Evolutionary conservation across 2,329 filamentous ascomycete species (phyloP), one percentile per base, ranked within the genome.

Genomic region (Microsporum ferrugineum): DNA sequence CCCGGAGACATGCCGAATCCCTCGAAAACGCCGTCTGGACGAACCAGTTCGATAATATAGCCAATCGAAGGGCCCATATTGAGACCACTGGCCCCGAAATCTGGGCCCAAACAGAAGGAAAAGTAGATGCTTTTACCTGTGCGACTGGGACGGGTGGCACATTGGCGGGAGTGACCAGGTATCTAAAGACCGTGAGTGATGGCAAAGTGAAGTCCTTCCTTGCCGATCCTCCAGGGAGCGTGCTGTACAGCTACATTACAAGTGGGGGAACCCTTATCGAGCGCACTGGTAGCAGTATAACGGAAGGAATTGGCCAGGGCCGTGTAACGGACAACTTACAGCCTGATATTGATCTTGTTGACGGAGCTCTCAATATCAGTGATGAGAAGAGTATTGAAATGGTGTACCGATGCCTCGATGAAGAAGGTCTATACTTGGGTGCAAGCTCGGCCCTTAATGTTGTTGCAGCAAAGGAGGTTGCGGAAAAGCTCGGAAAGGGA

Each of bases 31-130:
- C 92, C 6, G 91, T 97, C 12, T 99, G 94, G 94, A 99, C 94
- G 51, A 95, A 99, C 76, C 94, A 99, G 77, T 99, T 99, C 77
- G 94, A 99, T 74, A 99, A 99, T 78, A 85, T 82, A 59, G 94
- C 94, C 59, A 99, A 99, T 76, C 83, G 94, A 59, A 86, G 88
- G 70, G 94, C 94, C 56, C 94, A 99, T 73, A 87, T 97, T 68
- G 92, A 96, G 79, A 97, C 92, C 1, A 99, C 94, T 0, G 94
- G 94, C 0, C 94, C 94, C 0, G 94, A 99, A 77, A 96, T 99
- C 71, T 99, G 94, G 94, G 79, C 85, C 33, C 94, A 99, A 80
- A 97, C 94, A 0, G 77, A 72, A 1, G 92, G 94, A 39, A 86
- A 86, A 65, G 77, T 99, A 27, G 91, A 97, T 73, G 94, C 91